Base-by-base conservation (phyloP, 1,139 yeast species). In the Blastobotrys indianensis region DNA sequence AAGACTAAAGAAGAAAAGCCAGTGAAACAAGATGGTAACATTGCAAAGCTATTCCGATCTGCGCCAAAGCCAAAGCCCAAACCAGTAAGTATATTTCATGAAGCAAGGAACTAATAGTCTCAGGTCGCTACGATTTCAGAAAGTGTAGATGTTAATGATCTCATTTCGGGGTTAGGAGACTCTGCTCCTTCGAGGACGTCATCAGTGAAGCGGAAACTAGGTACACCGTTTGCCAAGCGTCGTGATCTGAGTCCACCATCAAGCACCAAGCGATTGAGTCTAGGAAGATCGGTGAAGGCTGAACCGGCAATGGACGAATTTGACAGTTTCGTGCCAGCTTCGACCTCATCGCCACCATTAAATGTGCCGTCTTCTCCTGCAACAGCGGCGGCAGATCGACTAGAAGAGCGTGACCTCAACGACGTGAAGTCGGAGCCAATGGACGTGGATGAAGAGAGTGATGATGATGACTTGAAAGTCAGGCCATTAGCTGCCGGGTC, bases 121-220 rank as follows among this genome's bases (percentile, higher is more conserved):
- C 37, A 52, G 52, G 50, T 54, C 28, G 49, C 54, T 16, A 48
- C 46, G 15, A 47, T 49, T 32, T 58, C 63, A 11, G 67, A 63
- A 39, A 57, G 55, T 23, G 56, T 53, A 10, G 63, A 62, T 42
- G 51, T 65, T 58, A 64, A 59, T 20, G 59, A 53, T 38, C 44
- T 65, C 30, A 44, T 65, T 32, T 59, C 54, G 6, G 59, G 45
- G 7, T 20, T 45, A 4, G 37, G 39, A 4, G 42, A 34, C 7
- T 11, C 44, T 11, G 25, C 44, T 9, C 23, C 39, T 9, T 15
- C 16, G 20, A 20, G 16, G 30, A 12, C 32, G 6, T 15, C 37
- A 16, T 47, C 39, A 10, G 46, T 43, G 36, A 48, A 49, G 39
- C 41, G 49, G 10, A 47, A 47, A 33, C 16, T 49, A 1, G 45